phyloP scores from a whole-genome alignment of 2,329 filamentous ascomycete species.

The Colletotrichum truncatum region DNA sequence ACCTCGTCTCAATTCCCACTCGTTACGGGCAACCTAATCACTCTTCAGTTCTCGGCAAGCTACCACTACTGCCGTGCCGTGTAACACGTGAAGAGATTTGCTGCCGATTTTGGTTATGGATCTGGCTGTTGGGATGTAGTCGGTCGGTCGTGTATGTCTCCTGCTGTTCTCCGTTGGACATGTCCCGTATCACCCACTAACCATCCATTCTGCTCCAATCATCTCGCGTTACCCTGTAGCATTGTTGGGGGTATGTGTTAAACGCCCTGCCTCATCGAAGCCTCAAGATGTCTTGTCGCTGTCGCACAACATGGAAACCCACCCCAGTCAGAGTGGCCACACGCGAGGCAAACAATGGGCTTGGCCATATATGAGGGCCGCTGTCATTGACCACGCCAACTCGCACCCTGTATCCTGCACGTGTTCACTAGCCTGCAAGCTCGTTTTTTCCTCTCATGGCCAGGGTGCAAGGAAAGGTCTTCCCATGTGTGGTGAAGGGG shows the following conservation, averaged over 20 bases:
- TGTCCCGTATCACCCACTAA: slow-evolving; percentile 2
- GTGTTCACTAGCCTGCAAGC: background rate
- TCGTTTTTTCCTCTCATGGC: background rate
- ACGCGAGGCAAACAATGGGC: slow-evolving; percentile 17
- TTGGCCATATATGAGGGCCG: background rate
- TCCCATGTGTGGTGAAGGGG: background rate
- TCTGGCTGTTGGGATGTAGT: background rate
- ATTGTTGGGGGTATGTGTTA: background rate
- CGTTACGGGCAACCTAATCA: background rate
- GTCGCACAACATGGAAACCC: slow-evolving; percentile 14
- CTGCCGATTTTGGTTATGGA: too few species aligned
- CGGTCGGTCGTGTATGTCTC: background rate
- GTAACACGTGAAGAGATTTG: background rate
- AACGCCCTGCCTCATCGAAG: slow-evolving; percentile 22
- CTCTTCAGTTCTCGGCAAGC: background rate
- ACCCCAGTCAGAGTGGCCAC: background rate
- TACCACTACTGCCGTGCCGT: background rate
- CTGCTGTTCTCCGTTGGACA: slow-evolving; percentile 4
- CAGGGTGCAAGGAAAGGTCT: too few species aligned
- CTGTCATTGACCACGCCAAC: background rate
- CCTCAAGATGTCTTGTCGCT: slow-evolving; percentile 21
- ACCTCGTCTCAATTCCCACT: slow-evolving; percentile 12
- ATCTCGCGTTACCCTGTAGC: slow-evolving; percentile 2
- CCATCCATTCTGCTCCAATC: background rate
- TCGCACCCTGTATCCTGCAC: background rate